Base-by-base conservation (phyloP, 768 basidiomycete species). In the Russula olivacea region DNA sequence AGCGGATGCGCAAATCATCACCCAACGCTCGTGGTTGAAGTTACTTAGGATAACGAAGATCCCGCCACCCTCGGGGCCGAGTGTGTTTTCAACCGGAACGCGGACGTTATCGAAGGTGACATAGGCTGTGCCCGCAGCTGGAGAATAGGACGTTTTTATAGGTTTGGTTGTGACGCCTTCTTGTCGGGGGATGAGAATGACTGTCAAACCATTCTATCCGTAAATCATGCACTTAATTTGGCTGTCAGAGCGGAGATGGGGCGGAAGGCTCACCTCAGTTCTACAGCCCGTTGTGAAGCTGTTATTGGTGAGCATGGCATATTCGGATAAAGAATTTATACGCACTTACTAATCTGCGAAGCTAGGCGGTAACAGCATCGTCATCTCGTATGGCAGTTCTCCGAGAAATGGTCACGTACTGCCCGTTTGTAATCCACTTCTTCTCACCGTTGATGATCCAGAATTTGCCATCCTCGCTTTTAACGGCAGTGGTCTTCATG, bases 21-120 rank as follows among this genome's bases (percentile, higher is more conserved):
- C 90, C 91, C 90, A 94, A 63, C 89, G 87, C 71, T 94, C 93
- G 73, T 95, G 93, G 72, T 96, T 96, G 77, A 96, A 96, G 76
- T 96, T 97, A 68, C 88, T 86, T 40, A 82, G 72, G 66, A 83
- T 81, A 45, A 85, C 84, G 65, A 84, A 81, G 61, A 89, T 77
- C 8, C 89, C 91, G 60, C 83, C 84, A 58, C 89, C 84, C 70
- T 89, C 90, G 28, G 83, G 80, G 5, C 93, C 93, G 28, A 97
- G 83, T 4, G 90, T 89, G 73, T 96, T 91, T 68, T 86, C 89
- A 4, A 88, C 84, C 2, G 95, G 94, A 0, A 94, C 93, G 60
- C 84, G 84, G 47, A 90, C 93, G 58, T 91, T 80, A 64, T 93
- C 90, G 64, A 90, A 90, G 0, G 88, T 88, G 60, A 91, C 79